Evolutionary conservation across 78 protist species (phyloP).

Genomic region (Cavenderia fasciculata): DNA sequence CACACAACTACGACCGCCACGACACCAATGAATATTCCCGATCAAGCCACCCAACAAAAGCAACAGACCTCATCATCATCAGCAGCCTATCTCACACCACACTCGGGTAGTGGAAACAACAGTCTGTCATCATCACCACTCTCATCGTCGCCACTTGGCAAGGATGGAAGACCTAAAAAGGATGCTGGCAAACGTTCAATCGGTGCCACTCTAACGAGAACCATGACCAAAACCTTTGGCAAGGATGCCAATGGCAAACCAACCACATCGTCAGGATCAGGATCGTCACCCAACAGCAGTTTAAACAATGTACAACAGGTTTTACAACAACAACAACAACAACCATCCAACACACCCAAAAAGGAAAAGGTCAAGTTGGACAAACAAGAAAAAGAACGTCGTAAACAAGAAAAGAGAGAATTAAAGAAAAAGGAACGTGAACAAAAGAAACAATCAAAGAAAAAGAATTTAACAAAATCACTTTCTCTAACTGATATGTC

Average conservation of each 20-base stretch:
- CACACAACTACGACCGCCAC: no score
- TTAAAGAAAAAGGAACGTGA: constrained; percentile 46
- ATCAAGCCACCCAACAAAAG: background rate
- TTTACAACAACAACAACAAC: no score
- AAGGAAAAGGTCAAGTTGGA: constrained; percentile 39
- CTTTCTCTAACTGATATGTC: constrained; percentile 23
- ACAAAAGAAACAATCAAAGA: constrained; percentile 62
- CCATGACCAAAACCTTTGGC: constrained; percentile 67
- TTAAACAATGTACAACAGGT: no score
- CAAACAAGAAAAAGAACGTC: constrained; percentile 44
- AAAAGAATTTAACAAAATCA: constrained; percentile 27
- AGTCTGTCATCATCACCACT: background rate
- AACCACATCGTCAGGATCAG: no score
- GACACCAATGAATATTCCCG: no score
- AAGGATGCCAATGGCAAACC: no score
- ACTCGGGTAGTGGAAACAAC: background rate
- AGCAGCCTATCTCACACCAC: background rate
- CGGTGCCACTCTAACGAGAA: constrained; percentile 57
- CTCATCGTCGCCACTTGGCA: no score
- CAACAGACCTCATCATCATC: background rate
- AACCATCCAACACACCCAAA: background rate
- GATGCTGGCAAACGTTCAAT: constrained; percentile 20
- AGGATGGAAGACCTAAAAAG: background rate
- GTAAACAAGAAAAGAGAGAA: constrained; percentile 55
- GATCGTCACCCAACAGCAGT: no score